Conservation (phyloP, 306 rosid species). For the Castanea sativa region DNA sequence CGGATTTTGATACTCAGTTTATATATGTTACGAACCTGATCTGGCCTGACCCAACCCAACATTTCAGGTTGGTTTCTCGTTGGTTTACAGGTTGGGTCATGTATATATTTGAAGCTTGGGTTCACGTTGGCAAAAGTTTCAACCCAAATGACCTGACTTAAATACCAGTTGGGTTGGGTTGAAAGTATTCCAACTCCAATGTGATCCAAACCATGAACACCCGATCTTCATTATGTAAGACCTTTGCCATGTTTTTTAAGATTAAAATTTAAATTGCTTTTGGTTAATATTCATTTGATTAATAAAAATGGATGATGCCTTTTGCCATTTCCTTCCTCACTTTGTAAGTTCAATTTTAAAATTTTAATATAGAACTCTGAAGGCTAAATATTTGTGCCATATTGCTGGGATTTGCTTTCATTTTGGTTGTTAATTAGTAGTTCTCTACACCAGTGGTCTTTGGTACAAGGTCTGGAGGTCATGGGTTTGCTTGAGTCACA, state of each 20-base stretch:
- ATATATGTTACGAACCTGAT: no score
- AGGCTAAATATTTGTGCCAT: neutral
- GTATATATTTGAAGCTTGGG: no score
- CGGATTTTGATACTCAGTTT: no score
- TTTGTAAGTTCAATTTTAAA: neutral
- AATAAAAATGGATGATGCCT: neutral
- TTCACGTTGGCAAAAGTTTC: no score
- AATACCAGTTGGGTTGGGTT: no score
- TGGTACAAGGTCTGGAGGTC: neutral
- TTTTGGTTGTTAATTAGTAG: neutral
- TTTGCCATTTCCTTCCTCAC: neutral
- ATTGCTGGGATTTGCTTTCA: neutral
- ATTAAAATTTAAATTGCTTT: neutral
- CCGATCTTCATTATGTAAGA: neutral
- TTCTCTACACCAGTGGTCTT: neutral
- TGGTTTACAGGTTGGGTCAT: no score
- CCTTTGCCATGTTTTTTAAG: neutral
- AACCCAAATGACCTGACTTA: no score
- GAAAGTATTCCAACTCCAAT: no score
- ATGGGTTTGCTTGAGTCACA: neutral
- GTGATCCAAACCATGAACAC: no score
- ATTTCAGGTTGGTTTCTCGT: no score
- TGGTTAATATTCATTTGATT: neutral
- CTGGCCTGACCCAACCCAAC: no score
- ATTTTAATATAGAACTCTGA: neutral